Evolutionary conservation across 768 basidiomycete genomes (phyloP).

Genomic region (Leccinellum luteum): DNA sequence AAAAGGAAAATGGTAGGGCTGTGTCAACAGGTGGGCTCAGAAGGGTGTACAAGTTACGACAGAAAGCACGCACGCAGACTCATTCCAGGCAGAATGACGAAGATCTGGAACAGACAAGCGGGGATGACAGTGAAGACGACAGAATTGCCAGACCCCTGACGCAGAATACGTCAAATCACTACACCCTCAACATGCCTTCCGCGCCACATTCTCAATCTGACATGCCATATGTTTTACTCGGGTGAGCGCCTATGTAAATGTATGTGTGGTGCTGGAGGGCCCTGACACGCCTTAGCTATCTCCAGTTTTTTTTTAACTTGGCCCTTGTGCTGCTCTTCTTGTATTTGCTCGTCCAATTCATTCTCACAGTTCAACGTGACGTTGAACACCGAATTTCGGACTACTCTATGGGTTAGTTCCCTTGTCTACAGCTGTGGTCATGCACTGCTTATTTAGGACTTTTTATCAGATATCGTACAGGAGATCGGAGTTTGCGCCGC

Average conservation of each 20-base stretch:
- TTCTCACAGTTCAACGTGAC: slow-evolving; percentile 86
- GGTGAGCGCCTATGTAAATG: slow-evolving; percentile 49
- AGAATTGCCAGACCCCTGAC: slow-evolving; percentile 39
- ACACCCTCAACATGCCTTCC: slow-evolving; percentile 78
- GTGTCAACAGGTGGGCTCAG: slow-evolving; percentile 65
- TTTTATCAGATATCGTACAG: slow-evolving; percentile 73
- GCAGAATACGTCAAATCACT: slow-evolving; percentile 70
- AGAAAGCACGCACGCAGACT: slow-evolving; percentile 40
- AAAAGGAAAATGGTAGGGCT: slow-evolving; percentile 41
- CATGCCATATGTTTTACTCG: slow-evolving; percentile 78
- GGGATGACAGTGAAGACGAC: slow-evolving; percentile 49
- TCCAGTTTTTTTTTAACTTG: slow-evolving; percentile 93
- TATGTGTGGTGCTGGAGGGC: slow-evolving; percentile 10
- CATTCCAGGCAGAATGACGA: slow-evolving; percentile 21
- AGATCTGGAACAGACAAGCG: slow-evolving; percentile 39
- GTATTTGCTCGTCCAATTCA: slow-evolving; percentile 82
- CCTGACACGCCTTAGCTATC: slow-evolving; percentile 53
- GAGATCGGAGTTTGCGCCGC: slow-evolving; percentile 87
- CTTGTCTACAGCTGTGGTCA: slow-evolving; percentile 9
- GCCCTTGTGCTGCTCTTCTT: slow-evolving; percentile 80
- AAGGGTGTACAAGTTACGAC: slow-evolving; percentile 62
- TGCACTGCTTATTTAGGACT: slow-evolving; percentile 19
- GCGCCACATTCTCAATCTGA: slow-evolving; percentile 56
- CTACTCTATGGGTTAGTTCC: slow-evolving; percentile 73
- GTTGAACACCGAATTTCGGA: slow-evolving; percentile 85